phyloP scores from a whole-genome alignment of 2,329 filamentous ascomycete genomes.

The Sarocladium strictum region DNA sequence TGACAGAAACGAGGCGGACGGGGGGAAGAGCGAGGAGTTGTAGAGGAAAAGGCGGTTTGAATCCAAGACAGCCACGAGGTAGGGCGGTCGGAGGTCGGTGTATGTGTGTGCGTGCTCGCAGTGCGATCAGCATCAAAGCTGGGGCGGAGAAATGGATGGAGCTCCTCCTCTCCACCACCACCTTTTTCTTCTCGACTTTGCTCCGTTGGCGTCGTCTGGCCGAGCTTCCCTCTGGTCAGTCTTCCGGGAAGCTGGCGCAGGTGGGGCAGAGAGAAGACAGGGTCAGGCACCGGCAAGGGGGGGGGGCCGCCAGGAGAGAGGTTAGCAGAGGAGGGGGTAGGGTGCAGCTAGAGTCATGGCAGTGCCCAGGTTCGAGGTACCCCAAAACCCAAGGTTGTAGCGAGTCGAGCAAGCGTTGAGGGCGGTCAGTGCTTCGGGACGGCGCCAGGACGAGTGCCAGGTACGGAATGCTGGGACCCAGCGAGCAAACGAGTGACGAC shows the following conservation, averaged over 20 bases:
- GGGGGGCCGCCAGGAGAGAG: too few relatives aligned
- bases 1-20: constrained; percentile 8
- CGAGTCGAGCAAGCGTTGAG: background rate
- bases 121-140: constrained; percentile 2
- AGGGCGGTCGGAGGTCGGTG: constrained; percentile 7
- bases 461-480: constrained; percentile 1
- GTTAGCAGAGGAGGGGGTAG: constrained; percentile 3
- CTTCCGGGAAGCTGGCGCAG: constrained; percentile 9
- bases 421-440: constrained; percentile 7
- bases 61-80: constrained; percentile 9
- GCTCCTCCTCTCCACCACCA: background rate
- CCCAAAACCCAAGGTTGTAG: background rate
- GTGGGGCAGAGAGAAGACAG: constrained; percentile 1
- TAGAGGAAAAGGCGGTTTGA: constrained; percentile 6
- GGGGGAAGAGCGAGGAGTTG: background rate
- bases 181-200: background rate
- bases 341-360: constrained; percentile 1
- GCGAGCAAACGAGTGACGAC: constrained; percentile 7
- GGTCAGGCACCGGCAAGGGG: constrained; percentile 1
- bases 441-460: constrained; percentile 6
- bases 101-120: background rate
- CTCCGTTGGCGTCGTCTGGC: background rate
- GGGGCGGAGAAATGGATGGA: constrained; percentile 8
- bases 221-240: background rate
- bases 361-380: background rate